Conservation (phyloP, 371 early-diverging fungal species). For the Nematocida displodere region DNA sequence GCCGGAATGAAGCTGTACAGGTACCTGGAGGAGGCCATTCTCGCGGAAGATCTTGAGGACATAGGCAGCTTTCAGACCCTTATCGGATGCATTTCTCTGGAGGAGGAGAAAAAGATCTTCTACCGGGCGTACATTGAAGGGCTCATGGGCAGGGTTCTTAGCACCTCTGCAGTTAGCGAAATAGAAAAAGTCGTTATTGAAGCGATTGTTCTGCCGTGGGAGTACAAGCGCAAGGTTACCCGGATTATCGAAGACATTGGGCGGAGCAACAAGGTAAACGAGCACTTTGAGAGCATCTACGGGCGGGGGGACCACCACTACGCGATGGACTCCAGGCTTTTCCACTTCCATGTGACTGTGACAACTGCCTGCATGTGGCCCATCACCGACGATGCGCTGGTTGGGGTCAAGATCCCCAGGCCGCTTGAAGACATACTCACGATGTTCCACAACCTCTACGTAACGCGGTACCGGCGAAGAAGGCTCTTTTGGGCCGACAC, state of each 20-base stretch:
- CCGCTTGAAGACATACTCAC: neutral
- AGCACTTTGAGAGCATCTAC: neutral
- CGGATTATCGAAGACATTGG: conserved; percentile 38
- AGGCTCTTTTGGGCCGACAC: conserved; percentile 12
- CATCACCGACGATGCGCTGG: conserved; percentile 19
- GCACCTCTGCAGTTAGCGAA: neutral
- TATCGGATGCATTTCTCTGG: neutral
- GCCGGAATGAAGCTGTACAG: conserved; percentile 16
- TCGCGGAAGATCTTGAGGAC: neutral
- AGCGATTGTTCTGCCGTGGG: conserved; percentile 11
- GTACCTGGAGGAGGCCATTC: conserved; percentile 31
- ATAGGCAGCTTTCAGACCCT: neutral
- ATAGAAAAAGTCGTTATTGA: neutral
- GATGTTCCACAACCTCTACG: conserved; percentile 15
- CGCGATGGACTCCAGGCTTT: neutral
- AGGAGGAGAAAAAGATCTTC: conserved; percentile 36
- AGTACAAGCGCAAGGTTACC: conserved; percentile 27
- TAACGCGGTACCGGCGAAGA: conserved; percentile 2
- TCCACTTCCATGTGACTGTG: conserved; percentile 30
- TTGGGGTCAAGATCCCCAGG: neutral
- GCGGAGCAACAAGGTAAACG: conserved; percentile 26
- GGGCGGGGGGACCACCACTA: neutral
- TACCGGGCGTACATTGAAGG: conserved; percentile 8
- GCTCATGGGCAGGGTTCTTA: conserved; percentile 16
- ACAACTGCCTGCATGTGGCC: conserved; percentile 46